Percentiles rank a stretch among this genome's conserved stretches.
Conservation (phyloP, 1,284 basidiomycete genomes). For the Wolfiporia cocos region DNA sequence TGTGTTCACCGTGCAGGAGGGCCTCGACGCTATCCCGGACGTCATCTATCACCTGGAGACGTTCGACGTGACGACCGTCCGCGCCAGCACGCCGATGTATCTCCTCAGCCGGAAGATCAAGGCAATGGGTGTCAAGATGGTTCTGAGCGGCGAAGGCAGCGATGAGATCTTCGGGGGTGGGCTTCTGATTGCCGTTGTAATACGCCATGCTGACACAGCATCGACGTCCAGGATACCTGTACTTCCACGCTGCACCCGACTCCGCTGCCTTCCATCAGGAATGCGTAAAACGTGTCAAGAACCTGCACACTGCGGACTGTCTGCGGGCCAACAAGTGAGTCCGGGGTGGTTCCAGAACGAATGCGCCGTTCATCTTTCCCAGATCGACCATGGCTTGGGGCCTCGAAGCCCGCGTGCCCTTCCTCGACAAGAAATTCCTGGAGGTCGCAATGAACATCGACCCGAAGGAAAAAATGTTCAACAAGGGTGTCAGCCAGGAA, state of each 20-base stretch:
- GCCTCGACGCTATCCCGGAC: slow-evolving; percentile 94
- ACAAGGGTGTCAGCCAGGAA: slow-evolving; percentile 74
- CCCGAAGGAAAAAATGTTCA: slow-evolving; percentile 87
- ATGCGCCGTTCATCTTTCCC: not conserved
- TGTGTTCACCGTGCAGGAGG: slow-evolving; percentile 98
- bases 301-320: slow-evolving; percentile 97
- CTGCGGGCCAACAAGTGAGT: slow-evolving; percentile 94
- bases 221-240: slow-evolving; percentile 76
- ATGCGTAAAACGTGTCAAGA: slow-evolving; percentile 92
- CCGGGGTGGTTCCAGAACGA: not conserved
- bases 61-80: slow-evolving; percentile 98
- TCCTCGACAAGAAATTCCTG: slow-evolving; percentile 96
- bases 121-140: slow-evolving; percentile 99
- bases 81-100: slow-evolving; percentile 98
- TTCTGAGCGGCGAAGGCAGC: slow-evolving; percentile 94
- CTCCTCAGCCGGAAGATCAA: slow-evolving; percentile 98
- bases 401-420: slow-evolving; percentile 96
- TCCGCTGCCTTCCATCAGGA: slow-evolving; percentile 92
- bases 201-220: not conserved
- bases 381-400: slow-evolving; percentile 99
- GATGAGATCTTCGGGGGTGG: slow-evolving; percentile 96
- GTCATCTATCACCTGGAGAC: slow-evolving; percentile 99
- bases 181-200: slow-evolving; percentile 13
- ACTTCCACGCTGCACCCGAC: slow-evolving; percentile 98
- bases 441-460: slow-evolving; percentile 93